phyloP scores from a whole-genome alignment of 2,329 filamentous ascomycete genomes.

The Stachybotrys echinatus region DNA sequence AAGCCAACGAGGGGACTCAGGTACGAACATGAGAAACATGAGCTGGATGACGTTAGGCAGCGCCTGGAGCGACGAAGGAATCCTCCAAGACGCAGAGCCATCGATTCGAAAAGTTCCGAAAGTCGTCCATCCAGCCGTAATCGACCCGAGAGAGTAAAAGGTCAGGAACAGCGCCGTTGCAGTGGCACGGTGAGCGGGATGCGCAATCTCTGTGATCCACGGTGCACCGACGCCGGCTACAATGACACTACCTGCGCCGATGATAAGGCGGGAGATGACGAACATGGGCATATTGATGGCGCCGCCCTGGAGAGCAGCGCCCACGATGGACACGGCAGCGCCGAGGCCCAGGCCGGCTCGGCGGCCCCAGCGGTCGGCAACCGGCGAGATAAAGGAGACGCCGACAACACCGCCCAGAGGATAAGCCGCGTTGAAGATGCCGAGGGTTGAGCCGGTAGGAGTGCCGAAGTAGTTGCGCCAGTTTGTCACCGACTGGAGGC shows the following conservation, averaged over 20 bases:
- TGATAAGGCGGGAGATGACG: conserved; percentile 2
- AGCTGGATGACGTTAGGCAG: conserved; percentile 5
- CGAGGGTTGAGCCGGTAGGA: neutral
- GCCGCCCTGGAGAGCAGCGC: neutral
- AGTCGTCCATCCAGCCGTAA: conserved; percentile 4
- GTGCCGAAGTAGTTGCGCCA: neutral
- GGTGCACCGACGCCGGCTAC: conserved; percentile 1
- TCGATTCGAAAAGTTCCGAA: conserved; percentile 7
- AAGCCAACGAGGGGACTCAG: conserved; percentile 31
- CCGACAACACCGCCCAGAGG: conserved; percentile 42
- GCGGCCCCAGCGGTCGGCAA: conserved; percentile 24
- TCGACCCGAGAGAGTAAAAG: conserved; percentile 4
- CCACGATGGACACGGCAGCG: conserved; percentile 30
- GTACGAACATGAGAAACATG: conserved; percentile 24
- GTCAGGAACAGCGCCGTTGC: conserved; percentile 6
- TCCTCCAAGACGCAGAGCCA: conserved; percentile 3
- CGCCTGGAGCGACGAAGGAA: conserved; percentile 5
- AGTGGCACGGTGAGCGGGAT: neutral
- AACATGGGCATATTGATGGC: conserved; percentile 7
- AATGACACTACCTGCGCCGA: conserved; percentile 3
- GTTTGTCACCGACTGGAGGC: neutral
- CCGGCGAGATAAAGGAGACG: conserved; percentile 33
- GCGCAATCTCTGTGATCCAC: conserved; percentile 5
- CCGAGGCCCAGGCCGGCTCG: conserved; percentile 15
- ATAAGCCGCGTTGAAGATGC: conserved; percentile 1